phyloP scores from a whole-genome alignment of 1,284 basidiomycete genomes.

The Apiotrichum siamense region DNA sequence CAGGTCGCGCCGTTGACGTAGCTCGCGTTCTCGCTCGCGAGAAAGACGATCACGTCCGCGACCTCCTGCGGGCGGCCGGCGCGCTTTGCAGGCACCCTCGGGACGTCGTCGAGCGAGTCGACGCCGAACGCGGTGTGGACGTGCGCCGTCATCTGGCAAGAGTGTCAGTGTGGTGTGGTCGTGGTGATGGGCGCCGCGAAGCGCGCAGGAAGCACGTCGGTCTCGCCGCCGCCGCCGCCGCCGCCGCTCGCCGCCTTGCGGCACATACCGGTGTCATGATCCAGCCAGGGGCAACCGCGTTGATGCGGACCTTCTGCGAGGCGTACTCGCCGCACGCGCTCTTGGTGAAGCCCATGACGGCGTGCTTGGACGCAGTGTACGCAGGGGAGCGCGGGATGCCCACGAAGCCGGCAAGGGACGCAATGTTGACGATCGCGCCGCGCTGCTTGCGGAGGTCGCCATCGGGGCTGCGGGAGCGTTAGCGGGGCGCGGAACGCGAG shows the following conservation, averaged over 20 bases:
- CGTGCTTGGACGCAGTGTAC: slow-evolving; percentile 15
- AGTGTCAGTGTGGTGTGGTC: not conserved
- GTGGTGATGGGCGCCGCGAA: too few species aligned
- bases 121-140: not conserved
- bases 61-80: slow-evolving; percentile 24
- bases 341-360: slow-evolving; percentile 12
- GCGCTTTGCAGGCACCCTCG: slow-evolving; percentile 1
- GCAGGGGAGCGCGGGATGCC: not conserved
- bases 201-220: too few species aligned
- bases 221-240: too few species aligned
- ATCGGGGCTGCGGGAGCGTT: not conserved
- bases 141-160: not conserved
- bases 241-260: too few species aligned
- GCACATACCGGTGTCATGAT: slow-evolving; percentile 5
- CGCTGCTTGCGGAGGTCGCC: not conserved
- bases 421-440: slow-evolving; percentile 19
- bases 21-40: slow-evolving; percentile 25
- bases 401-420: slow-evolving; percentile 3
- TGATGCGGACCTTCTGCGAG: slow-evolving; percentile 8
- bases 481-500: too few species aligned
- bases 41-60: slow-evolving; percentile 31
- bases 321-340: slow-evolving; percentile 12
- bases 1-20: slow-evolving; percentile 32
- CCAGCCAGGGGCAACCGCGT: slow-evolving; percentile 12
- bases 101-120: not conserved